Evolutionary conservation across 139 green algal species (phyloP).

Genomic region (Auxenochlorella protothecoides): DNA sequence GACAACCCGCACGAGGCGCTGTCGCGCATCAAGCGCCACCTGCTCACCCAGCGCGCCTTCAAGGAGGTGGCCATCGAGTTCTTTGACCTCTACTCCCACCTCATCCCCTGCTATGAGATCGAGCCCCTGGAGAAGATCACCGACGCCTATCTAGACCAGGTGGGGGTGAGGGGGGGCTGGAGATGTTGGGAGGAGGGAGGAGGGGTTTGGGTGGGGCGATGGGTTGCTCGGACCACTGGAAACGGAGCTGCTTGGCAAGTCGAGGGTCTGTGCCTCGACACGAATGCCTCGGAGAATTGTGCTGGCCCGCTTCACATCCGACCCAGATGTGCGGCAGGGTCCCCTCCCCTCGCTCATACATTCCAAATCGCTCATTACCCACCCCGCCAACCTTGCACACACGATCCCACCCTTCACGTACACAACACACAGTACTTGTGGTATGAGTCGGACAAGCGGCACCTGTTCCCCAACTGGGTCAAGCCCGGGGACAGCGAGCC

Average conservation of each 20-base stretch:
- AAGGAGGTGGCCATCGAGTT: conserved; percentile 88
- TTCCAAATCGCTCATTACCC: no score
- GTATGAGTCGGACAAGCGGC: conserved; percentile 90
- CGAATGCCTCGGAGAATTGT: no score
- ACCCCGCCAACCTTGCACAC: no score
- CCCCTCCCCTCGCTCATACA: no score
- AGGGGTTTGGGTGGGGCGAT: no score
- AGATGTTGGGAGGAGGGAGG: no score
- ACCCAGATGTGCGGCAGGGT: no score
- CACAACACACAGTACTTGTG: conserved; percentile 35
- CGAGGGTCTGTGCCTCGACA: no score
- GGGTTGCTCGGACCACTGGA: no score
- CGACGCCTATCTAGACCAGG: conserved; percentile 95
- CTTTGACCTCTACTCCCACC: conserved; percentile 94
- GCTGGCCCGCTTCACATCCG: no score
- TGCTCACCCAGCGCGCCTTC: conserved; percentile 96
- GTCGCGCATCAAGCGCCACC: conserved; percentile 96
- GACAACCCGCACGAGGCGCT: conserved; percentile 99
- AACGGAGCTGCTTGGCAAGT: no score
- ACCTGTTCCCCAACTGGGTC: conserved; percentile 99
- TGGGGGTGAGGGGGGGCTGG: neutral
- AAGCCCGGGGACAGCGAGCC: conserved; percentile 95
- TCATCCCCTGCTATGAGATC: conserved; percentile 97
- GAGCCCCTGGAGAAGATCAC: conserved; percentile 99
- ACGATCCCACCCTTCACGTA: no score